Percentiles rank a stretch among this genome's conserved stretches.
Conservation (phyloP, 768 basidiomycete species). For the Tulasnella sp. region DNA sequence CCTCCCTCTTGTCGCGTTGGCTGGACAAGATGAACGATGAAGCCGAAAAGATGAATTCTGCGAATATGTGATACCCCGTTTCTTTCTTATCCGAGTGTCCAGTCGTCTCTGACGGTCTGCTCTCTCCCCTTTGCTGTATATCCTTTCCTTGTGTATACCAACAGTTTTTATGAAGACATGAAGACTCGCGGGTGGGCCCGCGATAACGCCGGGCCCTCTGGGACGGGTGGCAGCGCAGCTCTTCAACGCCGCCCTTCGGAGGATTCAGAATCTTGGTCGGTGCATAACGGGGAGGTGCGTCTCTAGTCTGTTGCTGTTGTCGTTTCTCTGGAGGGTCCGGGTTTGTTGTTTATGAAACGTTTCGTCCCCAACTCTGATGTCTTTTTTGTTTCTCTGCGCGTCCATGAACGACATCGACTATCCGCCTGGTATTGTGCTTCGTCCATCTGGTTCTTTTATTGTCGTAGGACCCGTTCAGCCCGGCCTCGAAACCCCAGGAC, state of each 20-base stretch:
- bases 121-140: too few species aligned
- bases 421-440: too few species aligned
- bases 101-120: neutral
- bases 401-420: too few species aligned
- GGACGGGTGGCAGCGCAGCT: slow-evolving; percentile 34
- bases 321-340: neutral
- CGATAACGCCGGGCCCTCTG: slow-evolving; percentile 45
- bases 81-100: neutral
- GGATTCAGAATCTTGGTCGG: slow-evolving; percentile 87
- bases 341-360: neutral
- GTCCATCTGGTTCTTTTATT: too few species aligned
- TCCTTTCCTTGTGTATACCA: slow-evolving; percentile 18
- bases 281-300: slow-evolving; percentile 33
- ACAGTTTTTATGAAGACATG: slow-evolving; percentile 73
- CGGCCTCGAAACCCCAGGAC: slow-evolving; percentile 32
- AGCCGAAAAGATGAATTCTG: slow-evolving; percentile 91
- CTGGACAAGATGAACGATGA: slow-evolving; percentile 87
- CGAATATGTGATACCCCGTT: slow-evolving; percentile 33
- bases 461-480: neutral
- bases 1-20: slow-evolving; percentile 91
- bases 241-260: slow-evolving; percentile 29
- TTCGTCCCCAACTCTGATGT: neutral
- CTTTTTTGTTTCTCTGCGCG: neutral
- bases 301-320: neutral
- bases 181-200: slow-evolving; percentile 53